phyloP scores from a whole-genome alignment of 2,329 filamentous ascomycete genomes.

The Whalleya microplaca region DNA sequence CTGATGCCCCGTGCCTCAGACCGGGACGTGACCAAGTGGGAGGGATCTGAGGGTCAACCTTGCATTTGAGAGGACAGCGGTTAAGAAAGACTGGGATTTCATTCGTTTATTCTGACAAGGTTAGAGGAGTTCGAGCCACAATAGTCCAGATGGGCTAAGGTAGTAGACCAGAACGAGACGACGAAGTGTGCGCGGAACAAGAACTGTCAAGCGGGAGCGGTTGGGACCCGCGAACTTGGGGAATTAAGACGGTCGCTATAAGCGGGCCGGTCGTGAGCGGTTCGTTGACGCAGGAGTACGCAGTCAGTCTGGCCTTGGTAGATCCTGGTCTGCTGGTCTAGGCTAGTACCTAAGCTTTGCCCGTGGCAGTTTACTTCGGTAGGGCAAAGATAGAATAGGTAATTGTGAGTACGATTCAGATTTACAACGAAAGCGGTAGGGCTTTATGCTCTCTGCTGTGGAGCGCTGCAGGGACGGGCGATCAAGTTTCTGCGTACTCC shows the following conservation, averaged over 20 bases:
- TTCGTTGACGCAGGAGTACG: slow-evolving; percentile 19
- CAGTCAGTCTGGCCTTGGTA: background rate
- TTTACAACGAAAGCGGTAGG: slow-evolving; percentile 8
- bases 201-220: slow-evolving; percentile 23
- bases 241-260: slow-evolving; percentile 30
- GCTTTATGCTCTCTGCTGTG: slow-evolving; percentile 23
- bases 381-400: slow-evolving; percentile 10
- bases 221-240: slow-evolving; percentile 27
- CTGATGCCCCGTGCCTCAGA: slow-evolving; percentile 42
- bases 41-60: slow-evolving; percentile 43
- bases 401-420: background rate
- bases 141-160: slow-evolving; percentile 27
- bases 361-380: slow-evolving; percentile 12
- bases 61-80: slow-evolving; percentile 44
- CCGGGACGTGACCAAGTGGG: slow-evolving; percentile 40
- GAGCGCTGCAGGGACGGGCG: slow-evolving; percentile 23
- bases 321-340: background rate
- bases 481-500: slow-evolving; percentile 24
- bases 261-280: slow-evolving; percentile 28
- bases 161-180: slow-evolving; percentile 13
- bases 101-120: slow-evolving; percentile 40
- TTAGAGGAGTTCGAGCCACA: slow-evolving; percentile 34
- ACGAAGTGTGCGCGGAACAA: slow-evolving; percentile 9
- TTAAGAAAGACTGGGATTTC: slow-evolving; percentile 44
- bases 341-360: background rate